A percentile compares a stretch with the other conserved stretches of the same genome.
Conservation (phyloP, 306 rosid genomes). For the Pueraria montana region DNA sequence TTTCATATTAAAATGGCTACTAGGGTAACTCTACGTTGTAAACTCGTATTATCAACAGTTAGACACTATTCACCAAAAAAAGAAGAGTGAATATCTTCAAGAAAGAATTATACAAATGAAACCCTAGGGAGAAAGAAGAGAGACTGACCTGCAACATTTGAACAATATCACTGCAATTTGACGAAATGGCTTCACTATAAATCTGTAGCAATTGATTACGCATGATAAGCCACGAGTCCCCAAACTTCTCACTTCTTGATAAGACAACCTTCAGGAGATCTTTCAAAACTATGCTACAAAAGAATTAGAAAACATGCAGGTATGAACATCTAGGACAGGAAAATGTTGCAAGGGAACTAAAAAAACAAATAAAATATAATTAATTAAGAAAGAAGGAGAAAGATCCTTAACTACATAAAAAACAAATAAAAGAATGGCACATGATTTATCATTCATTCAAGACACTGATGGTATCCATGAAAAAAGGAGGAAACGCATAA, state of each 20-base stretch:
- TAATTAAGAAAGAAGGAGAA: background rate
- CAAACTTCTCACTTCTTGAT: slow-evolving; percentile 66
- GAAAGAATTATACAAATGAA: slow-evolving; percentile 35
- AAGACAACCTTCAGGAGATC: slow-evolving; percentile 81
- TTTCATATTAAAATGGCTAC: slow-evolving; percentile 22
- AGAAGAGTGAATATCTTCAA: slow-evolving; percentile 35
- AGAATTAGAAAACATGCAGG: slow-evolving; percentile 45
- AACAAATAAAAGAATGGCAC: slow-evolving; percentile 29
- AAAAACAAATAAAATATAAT: background rate
- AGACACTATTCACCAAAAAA: too few relatives aligned
- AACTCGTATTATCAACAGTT: slow-evolving; percentile 35
- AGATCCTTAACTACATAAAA: slow-evolving; percentile 27
- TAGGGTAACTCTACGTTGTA: slow-evolving; percentile 1
- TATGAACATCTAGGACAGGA: slow-evolving; percentile 52
- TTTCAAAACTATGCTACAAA: slow-evolving; percentile 83
- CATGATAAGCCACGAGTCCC: slow-evolving; percentile 71
- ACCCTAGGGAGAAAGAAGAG: slow-evolving; percentile 35
- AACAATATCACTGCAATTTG: slow-evolving; percentile 74
- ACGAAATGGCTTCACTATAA: slow-evolving; percentile 79
- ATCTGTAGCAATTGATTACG: slow-evolving; percentile 72
- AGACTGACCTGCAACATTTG: slow-evolving; percentile 78
- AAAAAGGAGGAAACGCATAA: slow-evolving; percentile 28
- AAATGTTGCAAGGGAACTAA: slow-evolving; percentile 27
- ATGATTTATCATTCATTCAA: slow-evolving; percentile 39
- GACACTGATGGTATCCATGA: slow-evolving; percentile 35